Evolutionary conservation across 2,329 filamentous ascomycete genomes (phyloP).

Genomic region (Aspergillus brasiliensis): DNA sequence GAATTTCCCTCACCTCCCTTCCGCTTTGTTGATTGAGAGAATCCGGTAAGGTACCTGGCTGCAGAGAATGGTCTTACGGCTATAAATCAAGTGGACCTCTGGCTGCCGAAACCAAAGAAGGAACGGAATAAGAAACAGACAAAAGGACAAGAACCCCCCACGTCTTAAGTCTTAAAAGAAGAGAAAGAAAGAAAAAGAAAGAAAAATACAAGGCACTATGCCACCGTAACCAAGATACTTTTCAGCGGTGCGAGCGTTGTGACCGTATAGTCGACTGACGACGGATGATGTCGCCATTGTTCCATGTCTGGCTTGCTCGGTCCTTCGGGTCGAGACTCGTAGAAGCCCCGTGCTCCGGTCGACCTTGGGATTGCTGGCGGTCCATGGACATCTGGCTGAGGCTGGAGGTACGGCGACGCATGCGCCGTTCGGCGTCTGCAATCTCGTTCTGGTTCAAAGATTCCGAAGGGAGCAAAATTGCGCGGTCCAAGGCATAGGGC

Average conservation of each 20-base stretch:
- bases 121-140: too few relatives aligned
- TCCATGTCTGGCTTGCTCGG: constrained; percentile 19
- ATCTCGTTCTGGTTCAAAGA: constrained; percentile 63
- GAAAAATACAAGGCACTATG: neutral
- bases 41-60: too few relatives aligned
- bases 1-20: too few relatives aligned
- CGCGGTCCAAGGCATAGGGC: constrained; percentile 68
- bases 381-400: constrained; percentile 33
- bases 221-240: neutral
- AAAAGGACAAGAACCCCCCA: too few relatives aligned
- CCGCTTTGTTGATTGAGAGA: too few relatives aligned
- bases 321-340: constrained; percentile 31
- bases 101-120: too few relatives aligned
- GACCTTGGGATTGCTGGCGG: constrained; percentile 26
- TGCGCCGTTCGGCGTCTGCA: constrained; percentile 51
- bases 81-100: too few relatives aligned
- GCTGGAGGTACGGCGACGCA: constrained; percentile 42
- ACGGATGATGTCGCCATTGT: constrained; percentile 27
- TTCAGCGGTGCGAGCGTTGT: constrained; percentile 18
- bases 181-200: too few relatives aligned
- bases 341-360: constrained; percentile 24
- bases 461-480: constrained; percentile 68
- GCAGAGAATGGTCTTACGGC: too few relatives aligned
- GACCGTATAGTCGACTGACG: constrained; percentile 34
- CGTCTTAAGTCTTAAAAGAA: too few relatives aligned